Percentiles rank a stretch among this genome's conserved stretches.
Conservation (phyloP, 2,329 filamentous ascomycete species). For the Cordyceps tenuipes region DNA sequence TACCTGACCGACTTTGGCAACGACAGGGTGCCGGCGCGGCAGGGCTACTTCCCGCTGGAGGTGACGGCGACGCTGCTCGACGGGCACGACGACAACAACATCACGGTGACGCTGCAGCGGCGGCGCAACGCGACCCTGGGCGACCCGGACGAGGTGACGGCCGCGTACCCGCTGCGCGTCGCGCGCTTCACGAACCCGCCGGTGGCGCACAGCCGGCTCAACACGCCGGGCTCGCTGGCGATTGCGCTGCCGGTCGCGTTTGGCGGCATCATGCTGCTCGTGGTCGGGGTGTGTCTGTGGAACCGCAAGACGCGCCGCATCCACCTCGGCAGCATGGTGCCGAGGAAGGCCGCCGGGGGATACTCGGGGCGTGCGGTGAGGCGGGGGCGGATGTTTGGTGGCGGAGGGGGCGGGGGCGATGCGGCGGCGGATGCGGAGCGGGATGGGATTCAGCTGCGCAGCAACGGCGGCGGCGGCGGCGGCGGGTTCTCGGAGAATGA, state of each 20-base stretch:
- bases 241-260: constrained; percentile 45
- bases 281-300: constrained; percentile 50
- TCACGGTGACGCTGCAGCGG: constrained; percentile 38
- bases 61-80: constrained; percentile 31
- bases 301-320: constrained; percentile 44
- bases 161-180: constrained; percentile 32
- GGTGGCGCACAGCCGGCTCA: constrained; percentile 25
- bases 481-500: constrained; percentile 21
- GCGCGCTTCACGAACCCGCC: constrained; percentile 26
- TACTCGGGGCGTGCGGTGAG: constrained; percentile 34
- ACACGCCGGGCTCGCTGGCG: constrained; percentile 35
- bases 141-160: constrained; percentile 28
- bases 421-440: constrained; percentile 24
- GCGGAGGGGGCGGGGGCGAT: constrained; percentile 16
- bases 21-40: constrained; percentile 26
- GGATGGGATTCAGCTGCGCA: constrained; percentile 36
- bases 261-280: constrained; percentile 37
- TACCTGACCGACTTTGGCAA: constrained; percentile 27
- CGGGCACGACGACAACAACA: constrained; percentile 33
- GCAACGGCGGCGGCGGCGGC: no score
- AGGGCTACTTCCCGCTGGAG: constrained; percentile 42
- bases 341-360: constrained; percentile 29
- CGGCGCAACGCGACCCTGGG: constrained; percentile 23
- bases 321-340: constrained; percentile 43
- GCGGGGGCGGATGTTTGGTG: constrained; percentile 29